Percentiles rank a stretch among this genome's conserved stretches.
These are phyloP conservation scores for Linderniella brevidens DNA, from an alignment of 257 asterid species.

Conservation along the genomic window DNA sequence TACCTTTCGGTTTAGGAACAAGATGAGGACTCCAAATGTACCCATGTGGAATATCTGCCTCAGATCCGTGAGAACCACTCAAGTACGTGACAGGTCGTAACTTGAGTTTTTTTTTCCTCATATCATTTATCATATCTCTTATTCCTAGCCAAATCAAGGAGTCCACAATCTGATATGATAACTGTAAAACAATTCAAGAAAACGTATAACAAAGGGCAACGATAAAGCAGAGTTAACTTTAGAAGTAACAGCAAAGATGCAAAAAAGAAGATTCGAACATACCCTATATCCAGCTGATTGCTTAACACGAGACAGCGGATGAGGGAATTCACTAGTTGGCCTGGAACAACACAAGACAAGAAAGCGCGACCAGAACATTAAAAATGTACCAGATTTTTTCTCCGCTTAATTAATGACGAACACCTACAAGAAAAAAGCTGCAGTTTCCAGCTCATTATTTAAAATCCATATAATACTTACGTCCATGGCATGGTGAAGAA, in stretches of 20 bases:
- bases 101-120: slow-evolving; percentile 78
- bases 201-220: slow-evolving; percentile 13
- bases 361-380: neutral
- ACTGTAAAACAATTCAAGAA: slow-evolving; percentile 42
- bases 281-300: slow-evolving; percentile 96
- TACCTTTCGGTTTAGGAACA: slow-evolving; percentile 97
- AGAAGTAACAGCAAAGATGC: slow-evolving; percentile 5
- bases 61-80: slow-evolving; percentile 83
- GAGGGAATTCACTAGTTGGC: slow-evolving; percentile 97
- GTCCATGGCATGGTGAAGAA: slow-evolving; percentile 99
- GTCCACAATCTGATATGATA: slow-evolving; percentile 92
- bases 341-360: slow-evolving; percentile 28
- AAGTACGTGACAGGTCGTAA: slow-evolving; percentile 84
- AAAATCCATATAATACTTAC: slow-evolving; percentile 28
- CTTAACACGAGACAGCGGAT: slow-evolving; percentile 92
- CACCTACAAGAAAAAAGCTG: no score
- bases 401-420: slow-evolving; percentile 13
- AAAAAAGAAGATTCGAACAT: slow-evolving; percentile 16
- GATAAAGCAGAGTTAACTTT: slow-evolving; percentile 8
- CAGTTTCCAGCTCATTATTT: no score
- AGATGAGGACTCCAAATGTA: slow-evolving; percentile 99
- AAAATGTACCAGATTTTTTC: no score
- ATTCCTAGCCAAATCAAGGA: slow-evolving; percentile 97
- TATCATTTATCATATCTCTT: slow-evolving; percentile 85
- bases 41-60: slow-evolving; percentile 72